Base-by-base conservation (phyloP, 2,329 filamentous ascomycete species). In the Aspergillaceae sp. region DNA sequence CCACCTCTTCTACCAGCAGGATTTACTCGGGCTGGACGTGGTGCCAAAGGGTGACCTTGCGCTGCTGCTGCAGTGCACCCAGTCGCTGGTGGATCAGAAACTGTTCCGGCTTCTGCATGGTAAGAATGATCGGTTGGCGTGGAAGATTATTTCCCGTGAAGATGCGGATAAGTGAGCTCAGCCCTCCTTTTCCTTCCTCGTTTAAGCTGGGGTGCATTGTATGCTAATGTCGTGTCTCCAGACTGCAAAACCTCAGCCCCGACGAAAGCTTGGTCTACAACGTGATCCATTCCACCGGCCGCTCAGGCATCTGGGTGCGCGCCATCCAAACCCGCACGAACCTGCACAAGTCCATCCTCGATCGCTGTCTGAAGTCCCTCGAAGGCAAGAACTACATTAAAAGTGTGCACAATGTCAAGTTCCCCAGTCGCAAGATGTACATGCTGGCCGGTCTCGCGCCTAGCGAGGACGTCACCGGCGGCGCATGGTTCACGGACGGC, bases 371-470 rank as follows among this genome's bases (percentile, higher is more conserved):
- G 56, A 95, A 94, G 71, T 81, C 83, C 51, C 81, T 98, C 51
- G 86, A 94, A 66, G 72, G 76, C 35, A 90, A 88, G 64, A 81
- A 82, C 33, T 82, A 94, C 63, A 89, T 98, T 65, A 86, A 86
- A 59, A 82, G 83, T 48, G 89, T 97, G 70, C 92, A 91, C 70
- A 92, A 85, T 66, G 89, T 94, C 68, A 89, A 94, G 70, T 84
- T 86, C 61, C 87, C 88, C 29, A 86, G 84, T 55, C 86, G 92
- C 63, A 95, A 94, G 70, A 95, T 94, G 78, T 98, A 92, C 75
- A 94, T 98, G 77, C 83, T 95, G 60, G 81, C 84, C 45, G 83
- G 84, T 51, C 78, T 98, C 50, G 80, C 82, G 7, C 91, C 92
- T 0, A 87, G 84, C 45, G 90, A 96, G 51, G 86, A 92, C 51